Evolutionary conservation across 345 rosid genomes (phyloP), one percentile per base, ranked within the genome.

Genomic region (Ceriops tagal): DNA sequence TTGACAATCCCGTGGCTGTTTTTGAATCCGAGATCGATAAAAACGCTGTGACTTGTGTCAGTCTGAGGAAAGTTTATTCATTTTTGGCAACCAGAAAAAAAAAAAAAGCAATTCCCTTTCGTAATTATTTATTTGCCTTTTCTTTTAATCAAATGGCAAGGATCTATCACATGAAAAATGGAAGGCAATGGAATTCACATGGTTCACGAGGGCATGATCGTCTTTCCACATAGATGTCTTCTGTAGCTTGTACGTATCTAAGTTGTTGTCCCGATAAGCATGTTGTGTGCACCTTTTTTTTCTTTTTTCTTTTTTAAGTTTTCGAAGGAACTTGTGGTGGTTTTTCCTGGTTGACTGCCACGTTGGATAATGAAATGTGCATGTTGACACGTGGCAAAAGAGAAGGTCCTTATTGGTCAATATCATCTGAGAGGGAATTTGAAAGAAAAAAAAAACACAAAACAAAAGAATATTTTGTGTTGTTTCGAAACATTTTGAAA

Each of bases 321-420:
- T 8, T 3, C 3, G 13, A 37, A 9, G 57, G 24, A 58, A 46
- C 5, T 20, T 22, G 32, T 0, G 61, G 62, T 28, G 13, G 10
- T 3, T 24, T 15, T 32, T 39, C 19, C 26, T 6, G 13, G 4
- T 7, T 9, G 0, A 1, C 3, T 27, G 72, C 77, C 79, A 81
- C 77, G 77, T 71, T 2, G 70, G 76, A 60, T n/a, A 16, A 53
- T 8, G 22, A 28, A 13, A 6, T 0, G 5, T 5, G 16, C 1
- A 18, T 7, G 9, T 61, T 72, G 68, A 51, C 9, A 82, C 76
- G 77, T 82, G 79, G 85, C 58, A 21, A 64, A 73, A 28, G 11
- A 26, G n/a, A 19, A 57, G 62, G 62, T 53, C 26, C 20, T 31
- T 68, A 67, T 77, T 79, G 77, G 79, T 64, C 21, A 3, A 71